These are phyloP conservation scores for Daldinia concentrica DNA, from an alignment of 495 filamentous ascomycete species.

Conservation along the genomic window DNA sequence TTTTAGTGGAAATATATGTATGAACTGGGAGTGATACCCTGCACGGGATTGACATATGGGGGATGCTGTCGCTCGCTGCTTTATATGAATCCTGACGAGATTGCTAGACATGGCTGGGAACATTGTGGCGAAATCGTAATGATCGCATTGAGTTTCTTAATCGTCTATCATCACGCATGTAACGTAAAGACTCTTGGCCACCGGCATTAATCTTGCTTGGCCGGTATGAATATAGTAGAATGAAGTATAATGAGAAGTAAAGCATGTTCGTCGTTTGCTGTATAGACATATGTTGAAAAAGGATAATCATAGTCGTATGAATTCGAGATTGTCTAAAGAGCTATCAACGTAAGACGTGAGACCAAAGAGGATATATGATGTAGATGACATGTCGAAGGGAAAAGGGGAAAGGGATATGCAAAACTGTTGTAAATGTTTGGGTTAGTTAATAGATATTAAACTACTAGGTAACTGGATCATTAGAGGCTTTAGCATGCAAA, in stretches of 20 bases:
- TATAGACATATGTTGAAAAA: not conserved
- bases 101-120: conserved; percentile 12
- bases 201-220: not conserved
- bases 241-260: not conserved
- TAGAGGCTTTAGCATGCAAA: not conserved
- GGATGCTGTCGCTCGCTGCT: conserved; percentile 27
- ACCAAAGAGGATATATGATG: too few species aligned
- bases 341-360: not conserved
- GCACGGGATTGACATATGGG: conserved; percentile 32
- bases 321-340: not conserved
- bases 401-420: too few species aligned
- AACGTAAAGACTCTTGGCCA: not conserved
- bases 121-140: conserved; percentile 15
- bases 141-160: not conserved
- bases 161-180: not conserved
- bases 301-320: not conserved
- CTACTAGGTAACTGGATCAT: not conserved
- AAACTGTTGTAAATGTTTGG: too few species aligned
- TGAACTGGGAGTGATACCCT: conserved; percentile 39
- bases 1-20: conserved; percentile 14
- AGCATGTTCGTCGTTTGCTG: not conserved
- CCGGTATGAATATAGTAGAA: not conserved
- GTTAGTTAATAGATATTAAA: not conserved
- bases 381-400: too few species aligned
- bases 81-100: conserved; percentile 23